phyloP scores from a whole-genome alignment of 495 filamentous ascomycete genomes.

The Cudoniella acicularis region DNA sequence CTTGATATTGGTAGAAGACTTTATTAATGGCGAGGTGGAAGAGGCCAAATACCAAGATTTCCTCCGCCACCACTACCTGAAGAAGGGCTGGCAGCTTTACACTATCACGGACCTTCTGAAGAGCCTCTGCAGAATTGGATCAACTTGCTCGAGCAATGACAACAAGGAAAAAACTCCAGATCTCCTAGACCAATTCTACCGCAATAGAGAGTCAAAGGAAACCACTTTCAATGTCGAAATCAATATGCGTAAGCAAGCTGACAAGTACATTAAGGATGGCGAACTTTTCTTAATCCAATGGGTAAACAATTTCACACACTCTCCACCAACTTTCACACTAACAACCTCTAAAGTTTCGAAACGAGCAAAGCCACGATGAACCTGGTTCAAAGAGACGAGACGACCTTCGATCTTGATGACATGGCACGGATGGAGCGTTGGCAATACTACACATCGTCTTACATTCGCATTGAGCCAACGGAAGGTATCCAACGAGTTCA shows the following conservation, averaged over 20 bases:
- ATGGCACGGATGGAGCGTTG: conserved; percentile 60
- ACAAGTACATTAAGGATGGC: conserved; percentile 82
- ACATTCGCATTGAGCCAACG: conserved; percentile 80
- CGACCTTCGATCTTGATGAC: conserved; percentile 68
- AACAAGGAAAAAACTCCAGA: conserved; percentile 87
- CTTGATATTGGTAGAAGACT: conserved; percentile 73
- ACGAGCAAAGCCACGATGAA: conserved; percentile 57
- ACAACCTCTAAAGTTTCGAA: too few relatives aligned
- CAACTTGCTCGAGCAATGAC: conserved; percentile 72
- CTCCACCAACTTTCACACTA: too few relatives aligned
- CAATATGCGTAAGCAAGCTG: conserved; percentile 78
- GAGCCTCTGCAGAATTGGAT: conserved; percentile 69
- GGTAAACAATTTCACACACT: too few relatives aligned
- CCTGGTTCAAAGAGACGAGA: conserved; percentile 75
- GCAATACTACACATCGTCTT: conserved; percentile 93
- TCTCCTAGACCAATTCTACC: conserved; percentile 77
- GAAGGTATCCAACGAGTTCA: conserved; percentile 70
- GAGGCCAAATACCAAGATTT: conserved; percentile 79
- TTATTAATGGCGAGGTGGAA: conserved; percentile 79
- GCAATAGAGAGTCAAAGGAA: conserved; percentile 71
- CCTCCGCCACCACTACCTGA: conserved; percentile 82
- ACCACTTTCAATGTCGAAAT: conserved; percentile 84
- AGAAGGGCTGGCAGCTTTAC: conserved; percentile 86
- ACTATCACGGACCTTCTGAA: conserved; percentile 80
- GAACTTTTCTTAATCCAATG: conserved; percentile 83